Percentiles rank a stretch among this genome's conserved stretches.
Evolutionary conservation across 202 grass and related monocot genomes (phyloP).

Genomic region (Eragrostis tef): DNA sequence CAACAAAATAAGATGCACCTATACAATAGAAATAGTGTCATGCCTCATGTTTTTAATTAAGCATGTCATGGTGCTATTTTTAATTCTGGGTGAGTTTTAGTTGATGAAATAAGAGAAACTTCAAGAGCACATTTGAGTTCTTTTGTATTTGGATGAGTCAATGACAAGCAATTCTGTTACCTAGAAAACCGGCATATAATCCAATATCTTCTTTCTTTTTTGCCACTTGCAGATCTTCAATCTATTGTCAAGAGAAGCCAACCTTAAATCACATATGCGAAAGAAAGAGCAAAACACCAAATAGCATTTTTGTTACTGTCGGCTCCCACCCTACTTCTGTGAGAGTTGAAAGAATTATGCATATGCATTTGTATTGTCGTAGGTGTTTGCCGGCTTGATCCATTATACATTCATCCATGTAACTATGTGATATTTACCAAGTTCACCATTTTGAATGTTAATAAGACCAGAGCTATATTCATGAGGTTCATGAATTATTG

Average conservation of each 20-base stretch:
- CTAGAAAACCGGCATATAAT: slow-evolving; percentile 80
- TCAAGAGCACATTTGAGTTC: background rate
- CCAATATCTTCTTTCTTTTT: slow-evolving; percentile 80
- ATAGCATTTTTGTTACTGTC: background rate
- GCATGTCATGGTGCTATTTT: background rate
- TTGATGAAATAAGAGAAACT: background rate
- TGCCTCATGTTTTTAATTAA: background rate
- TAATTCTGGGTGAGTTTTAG: background rate
- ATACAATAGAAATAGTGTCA: background rate
- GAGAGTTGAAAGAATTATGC: background rate
- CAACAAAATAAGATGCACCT: slow-evolving; percentile 77
- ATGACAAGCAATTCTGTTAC: slow-evolving; percentile 37
- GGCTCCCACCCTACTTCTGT: background rate
- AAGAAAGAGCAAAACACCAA: background rate
- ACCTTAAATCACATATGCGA: slow-evolving; percentile 4
- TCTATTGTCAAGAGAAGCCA: slow-evolving; percentile 42
- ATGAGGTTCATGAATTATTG: too few species aligned
- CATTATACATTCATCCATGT: too few species aligned
- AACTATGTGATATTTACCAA: too few species aligned
- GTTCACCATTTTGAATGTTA: too few species aligned
- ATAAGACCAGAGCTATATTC: too few species aligned
- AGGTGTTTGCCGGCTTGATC: too few species aligned
- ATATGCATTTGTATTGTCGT: too few species aligned
- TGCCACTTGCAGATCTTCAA: slow-evolving; percentile 65
- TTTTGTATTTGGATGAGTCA: background rate